Evolutionary conservation across 129 eudicot genomes (phyloP), one percentile per base, ranked within the genome.

Genomic region (Pulicaria dysenterica): DNA sequence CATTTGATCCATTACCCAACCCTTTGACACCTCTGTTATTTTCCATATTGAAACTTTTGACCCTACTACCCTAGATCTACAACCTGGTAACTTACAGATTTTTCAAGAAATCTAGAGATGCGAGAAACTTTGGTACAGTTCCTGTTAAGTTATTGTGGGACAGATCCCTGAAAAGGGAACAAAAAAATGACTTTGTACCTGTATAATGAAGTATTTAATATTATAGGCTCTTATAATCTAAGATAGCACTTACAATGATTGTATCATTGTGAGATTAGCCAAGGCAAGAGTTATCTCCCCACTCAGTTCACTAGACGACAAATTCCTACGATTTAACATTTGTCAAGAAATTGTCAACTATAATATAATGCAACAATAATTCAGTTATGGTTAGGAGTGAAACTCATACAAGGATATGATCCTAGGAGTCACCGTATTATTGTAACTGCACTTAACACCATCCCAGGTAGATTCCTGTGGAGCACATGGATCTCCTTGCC

Each of bases 401-500:
- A 45, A 67, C 31, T 42, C 68, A 31, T 72, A 82, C 82, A 81
- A 14, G 24, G 76, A 77, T 58, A 40, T 73, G 48, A 82, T 77
- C 53, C 76, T 53, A 36, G 76, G 76, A n/a, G 72, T 59, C 1
- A 39, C 31, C 6, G 41, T 38, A 41, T 51, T 45, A 44, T 45
- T 47, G 46, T 76, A 51, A 63, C 72, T 74, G 76, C 87, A 83
- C 4, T 70, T 66, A 10, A 83, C 46, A 70, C 82, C 82, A 19
- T 57, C 78, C 87, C 87, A 83, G 4, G 53, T 4, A 70, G 11
- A 74, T n/a, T 37, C 61, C 16, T 70, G 24, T 9, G 84, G 84
- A 14, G 60, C 48, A 62, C 87, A 61, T 6, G 83, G 83, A 83
- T 83, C 83, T 7, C 83, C 86, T 83, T 83, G 86, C 86, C 86